A percentile compares a stretch with the other conserved stretches of the same genome.
Conservation (phyloP, 257 asterid species). For the Plantago major region DNA sequence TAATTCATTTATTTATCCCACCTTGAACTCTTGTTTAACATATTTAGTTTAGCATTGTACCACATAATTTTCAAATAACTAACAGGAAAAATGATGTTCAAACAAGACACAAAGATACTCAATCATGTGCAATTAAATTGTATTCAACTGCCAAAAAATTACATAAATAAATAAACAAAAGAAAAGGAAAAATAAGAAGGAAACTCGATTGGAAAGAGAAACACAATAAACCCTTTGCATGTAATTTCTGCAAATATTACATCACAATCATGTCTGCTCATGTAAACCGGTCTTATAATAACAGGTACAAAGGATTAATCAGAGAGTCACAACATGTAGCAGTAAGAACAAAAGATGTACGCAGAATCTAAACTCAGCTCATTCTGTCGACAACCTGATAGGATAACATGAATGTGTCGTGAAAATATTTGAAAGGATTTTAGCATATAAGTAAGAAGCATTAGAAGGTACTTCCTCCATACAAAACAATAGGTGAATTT, state of each 20-base stretch:
- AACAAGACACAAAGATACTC: background rate
- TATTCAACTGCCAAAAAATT: background rate
- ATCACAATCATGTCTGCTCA: background rate
- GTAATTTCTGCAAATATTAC: background rate
- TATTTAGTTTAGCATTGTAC: background rate
- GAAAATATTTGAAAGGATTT: constrained; percentile 4
- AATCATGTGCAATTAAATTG: background rate
- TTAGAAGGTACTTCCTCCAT: background rate
- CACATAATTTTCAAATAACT: constrained; percentile 5
- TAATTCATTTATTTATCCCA: background rate
- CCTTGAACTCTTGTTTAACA: background rate
- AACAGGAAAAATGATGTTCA: background rate
- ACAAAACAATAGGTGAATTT: too few species aligned
- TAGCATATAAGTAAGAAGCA: background rate
- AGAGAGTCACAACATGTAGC: background rate
- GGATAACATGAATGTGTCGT: too few species aligned
- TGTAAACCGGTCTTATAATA: background rate
- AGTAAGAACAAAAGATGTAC: too few species aligned
- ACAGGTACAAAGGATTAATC: background rate
- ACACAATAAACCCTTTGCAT: background rate
- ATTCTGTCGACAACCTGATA: too few species aligned
- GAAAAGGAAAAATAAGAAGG: background rate
- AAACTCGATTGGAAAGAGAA: background rate
- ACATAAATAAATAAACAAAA: background rate
- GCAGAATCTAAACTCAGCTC: too few species aligned